Conservation (phyloP, 352 stramenopile genomes). For the Globisporangium alternatum region DNA sequence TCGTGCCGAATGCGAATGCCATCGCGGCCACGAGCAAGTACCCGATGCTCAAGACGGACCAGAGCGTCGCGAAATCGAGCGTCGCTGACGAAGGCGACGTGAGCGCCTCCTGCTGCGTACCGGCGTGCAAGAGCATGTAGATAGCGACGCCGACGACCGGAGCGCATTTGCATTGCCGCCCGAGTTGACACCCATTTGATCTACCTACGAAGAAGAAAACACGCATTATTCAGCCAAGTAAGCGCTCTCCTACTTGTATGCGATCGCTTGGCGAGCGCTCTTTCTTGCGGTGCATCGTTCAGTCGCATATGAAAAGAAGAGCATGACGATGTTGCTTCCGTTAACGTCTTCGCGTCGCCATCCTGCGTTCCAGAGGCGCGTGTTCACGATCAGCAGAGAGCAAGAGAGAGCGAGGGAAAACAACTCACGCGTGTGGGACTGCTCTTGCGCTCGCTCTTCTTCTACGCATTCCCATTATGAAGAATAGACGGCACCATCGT, state of each 20-base stretch:
- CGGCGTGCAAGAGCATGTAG: slow-evolving; percentile 62
- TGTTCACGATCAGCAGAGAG: not conserved
- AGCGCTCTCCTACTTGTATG: not conserved
- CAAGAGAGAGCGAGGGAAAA: not conserved
- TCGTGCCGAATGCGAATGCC: slow-evolving; percentile 68
- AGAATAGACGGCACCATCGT: not conserved
- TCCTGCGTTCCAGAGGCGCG: not conserved
- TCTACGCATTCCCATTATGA: not conserved
- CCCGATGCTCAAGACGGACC: slow-evolving; percentile 78
- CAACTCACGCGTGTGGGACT: not conserved
- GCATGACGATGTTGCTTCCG: too few relatives aligned
- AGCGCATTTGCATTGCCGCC: not conserved
- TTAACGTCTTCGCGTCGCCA: not conserved
- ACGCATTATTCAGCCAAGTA: not conserved
- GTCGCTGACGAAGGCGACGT: slow-evolving; percentile 34
- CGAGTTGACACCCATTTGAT: not conserved
- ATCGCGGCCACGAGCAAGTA: slow-evolving; percentile 57
- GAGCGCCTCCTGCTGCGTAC: slow-evolving; percentile 55
- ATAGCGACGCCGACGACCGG: not conserved
- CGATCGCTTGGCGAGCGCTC: too few relatives aligned
- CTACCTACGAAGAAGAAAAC: not conserved
- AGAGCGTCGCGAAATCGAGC: slow-evolving; percentile 39
- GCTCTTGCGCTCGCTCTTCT: not conserved
- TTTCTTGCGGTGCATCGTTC: too few relatives aligned
- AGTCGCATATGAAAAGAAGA: too few relatives aligned